These are phyloP conservation scores for Nicotiana obtusifolia DNA, from an alignment of 257 asterid genomes.

Conservation along the genomic window DNA sequence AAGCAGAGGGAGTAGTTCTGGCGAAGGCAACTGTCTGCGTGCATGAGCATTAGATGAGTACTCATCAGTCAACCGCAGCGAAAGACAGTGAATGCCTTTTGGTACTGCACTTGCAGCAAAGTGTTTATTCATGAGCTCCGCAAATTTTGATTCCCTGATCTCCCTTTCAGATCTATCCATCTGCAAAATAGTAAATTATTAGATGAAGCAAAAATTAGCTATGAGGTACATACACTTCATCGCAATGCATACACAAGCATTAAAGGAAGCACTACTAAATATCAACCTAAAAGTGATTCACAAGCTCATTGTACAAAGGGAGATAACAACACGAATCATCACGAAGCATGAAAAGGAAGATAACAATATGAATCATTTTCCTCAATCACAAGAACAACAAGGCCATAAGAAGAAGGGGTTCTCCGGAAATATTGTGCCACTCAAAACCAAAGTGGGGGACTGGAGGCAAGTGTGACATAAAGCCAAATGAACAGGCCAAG, in stretches of 20 bases:
- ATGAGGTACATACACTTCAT: neutral
- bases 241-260: neutral
- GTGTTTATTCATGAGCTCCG: conserved; percentile 69
- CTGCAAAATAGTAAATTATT: conserved; percentile 16
- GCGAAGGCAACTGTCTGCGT: conserved; percentile 87
- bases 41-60: conserved; percentile 97
- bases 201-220: neutral
- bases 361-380: too few species aligned
- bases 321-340: too few species aligned
- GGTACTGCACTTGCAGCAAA: conserved; percentile 87
- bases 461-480: neutral
- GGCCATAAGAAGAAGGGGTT: neutral
- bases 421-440: neutral
- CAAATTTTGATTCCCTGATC: conserved; percentile 57
- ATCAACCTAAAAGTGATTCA: neutral
- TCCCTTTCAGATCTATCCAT: conserved; percentile 44
- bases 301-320: neutral
- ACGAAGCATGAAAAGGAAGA: neutral
- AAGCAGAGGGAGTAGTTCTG: conserved; percentile 81
- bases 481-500: neutral
- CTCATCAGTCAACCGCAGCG: conserved; percentile 86
- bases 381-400: too few species aligned
- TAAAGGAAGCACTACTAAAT: neutral
- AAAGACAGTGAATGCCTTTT: conserved; percentile 80
- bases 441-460: neutral